A percentile compares a stretch with the other conserved stretches of the same genome.
phyloP scores from a whole-genome alignment of 75 land plant genomes.

The Cunninghamia lanceolata region DNA sequence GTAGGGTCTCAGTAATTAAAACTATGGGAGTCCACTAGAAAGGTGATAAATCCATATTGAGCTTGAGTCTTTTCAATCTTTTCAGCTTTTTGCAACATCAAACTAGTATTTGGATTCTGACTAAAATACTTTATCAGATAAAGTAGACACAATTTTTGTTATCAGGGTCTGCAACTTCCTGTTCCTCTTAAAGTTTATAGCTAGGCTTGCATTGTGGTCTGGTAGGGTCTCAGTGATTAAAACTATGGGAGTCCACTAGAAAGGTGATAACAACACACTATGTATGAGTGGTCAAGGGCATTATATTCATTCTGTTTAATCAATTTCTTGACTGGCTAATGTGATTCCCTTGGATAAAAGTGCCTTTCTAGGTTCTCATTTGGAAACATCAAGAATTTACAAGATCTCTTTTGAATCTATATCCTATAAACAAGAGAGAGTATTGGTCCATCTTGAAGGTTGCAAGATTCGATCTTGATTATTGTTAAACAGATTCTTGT shows the following conservation, averaged over 20 bases:
- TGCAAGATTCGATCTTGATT: neutral
- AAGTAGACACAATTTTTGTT: neutral
- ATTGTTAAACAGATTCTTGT: neutral
- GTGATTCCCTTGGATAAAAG: neutral
- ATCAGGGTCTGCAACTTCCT: neutral
- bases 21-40: neutral
- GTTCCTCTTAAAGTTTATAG: neutral
- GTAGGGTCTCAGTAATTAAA: neutral
- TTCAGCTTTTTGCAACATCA: neutral
- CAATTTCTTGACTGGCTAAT: neutral
- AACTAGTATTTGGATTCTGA: neutral
- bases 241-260: neutral
- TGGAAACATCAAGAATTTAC: neutral
- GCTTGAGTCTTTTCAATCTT: neutral
- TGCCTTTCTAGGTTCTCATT: neutral
- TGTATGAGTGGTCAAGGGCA: neutral
- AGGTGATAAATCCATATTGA: neutral
- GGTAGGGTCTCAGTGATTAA: neutral
- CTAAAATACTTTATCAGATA: neutral
- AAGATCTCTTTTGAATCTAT: neutral
- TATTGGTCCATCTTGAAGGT: neutral
- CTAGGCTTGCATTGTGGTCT: neutral
- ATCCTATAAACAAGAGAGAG: neutral
- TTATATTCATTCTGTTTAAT: neutral
- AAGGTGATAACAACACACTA: neutral